These are phyloP conservation scores for Balakata baccata DNA, from an alignment of 345 rosid species.

Conservation along the genomic window DNA sequence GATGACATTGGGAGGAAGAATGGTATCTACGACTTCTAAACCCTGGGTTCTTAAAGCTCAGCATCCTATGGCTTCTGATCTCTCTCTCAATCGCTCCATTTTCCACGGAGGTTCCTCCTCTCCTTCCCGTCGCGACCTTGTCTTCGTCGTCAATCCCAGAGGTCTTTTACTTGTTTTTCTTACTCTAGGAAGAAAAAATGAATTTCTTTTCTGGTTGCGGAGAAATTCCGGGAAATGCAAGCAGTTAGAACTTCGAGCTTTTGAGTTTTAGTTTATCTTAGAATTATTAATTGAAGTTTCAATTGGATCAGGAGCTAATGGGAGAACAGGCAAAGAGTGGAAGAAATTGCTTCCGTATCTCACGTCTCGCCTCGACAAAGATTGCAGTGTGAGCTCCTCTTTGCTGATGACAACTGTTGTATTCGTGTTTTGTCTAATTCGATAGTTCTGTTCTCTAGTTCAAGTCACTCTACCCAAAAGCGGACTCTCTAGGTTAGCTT, in stretches of 20 bases:
- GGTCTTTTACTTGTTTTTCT: constrained; percentile 34
- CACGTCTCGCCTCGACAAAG: constrained; percentile 61
- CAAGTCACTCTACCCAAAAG: neutral
- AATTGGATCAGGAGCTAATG: constrained; percentile 72
- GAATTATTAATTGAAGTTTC: constrained; percentile 8
- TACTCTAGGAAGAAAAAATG: too few relatives aligned
- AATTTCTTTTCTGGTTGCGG: constrained; percentile 4
- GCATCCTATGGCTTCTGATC: constrained; percentile 44
- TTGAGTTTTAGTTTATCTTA: neutral
- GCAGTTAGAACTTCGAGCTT: neutral
- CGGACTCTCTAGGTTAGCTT: too few relatives aligned
- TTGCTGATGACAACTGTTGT: neutral
- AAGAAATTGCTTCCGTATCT: constrained; percentile 81
- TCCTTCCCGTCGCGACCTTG: constrained; percentile 72
- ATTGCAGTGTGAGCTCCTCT: constrained; percentile 64
- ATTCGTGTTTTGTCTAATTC: neutral
- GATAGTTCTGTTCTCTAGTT: neutral
- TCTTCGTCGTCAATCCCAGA: constrained; percentile 86
- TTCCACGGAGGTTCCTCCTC: constrained; percentile 34
- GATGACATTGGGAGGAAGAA: constrained; percentile 21
- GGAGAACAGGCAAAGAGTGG: constrained; percentile 88
- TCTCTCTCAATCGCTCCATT: constrained; percentile 39
- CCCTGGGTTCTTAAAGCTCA: constrained; percentile 27
- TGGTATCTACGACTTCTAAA: constrained; percentile 13
- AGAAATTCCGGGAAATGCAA: constrained; percentile 2